These are phyloP conservation scores for Alectoria sarmentosa DNA, from an alignment of 495 filamentous ascomycete species.

Conservation along the genomic window DNA sequence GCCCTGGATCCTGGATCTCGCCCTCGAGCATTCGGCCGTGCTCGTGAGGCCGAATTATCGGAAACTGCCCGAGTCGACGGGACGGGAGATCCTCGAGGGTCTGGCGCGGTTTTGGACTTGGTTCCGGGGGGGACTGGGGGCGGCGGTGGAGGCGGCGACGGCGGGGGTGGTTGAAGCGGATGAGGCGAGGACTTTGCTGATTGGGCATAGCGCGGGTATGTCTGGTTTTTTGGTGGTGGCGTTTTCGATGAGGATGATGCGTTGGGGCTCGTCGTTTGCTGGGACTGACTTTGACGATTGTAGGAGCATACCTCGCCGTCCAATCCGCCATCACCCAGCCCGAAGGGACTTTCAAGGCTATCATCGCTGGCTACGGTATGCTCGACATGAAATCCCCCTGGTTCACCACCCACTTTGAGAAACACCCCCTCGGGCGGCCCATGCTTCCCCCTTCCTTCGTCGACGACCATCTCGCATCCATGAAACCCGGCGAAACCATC, in stretches of 20 bases:
- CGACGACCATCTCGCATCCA: neutral
- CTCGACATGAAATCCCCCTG: neutral
- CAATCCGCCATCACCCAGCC: neutral
- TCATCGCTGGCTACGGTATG: neutral
- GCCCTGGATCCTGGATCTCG: neutral
- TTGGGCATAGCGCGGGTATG: neutral
- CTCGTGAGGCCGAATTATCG: neutral
- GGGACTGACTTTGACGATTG: too few relatives aligned
- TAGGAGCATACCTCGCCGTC: constrained; percentile 1
- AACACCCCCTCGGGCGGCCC: neutral
- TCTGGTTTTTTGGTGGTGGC: too few relatives aligned
- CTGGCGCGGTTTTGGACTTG: neutral
- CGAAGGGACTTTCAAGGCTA: neutral
- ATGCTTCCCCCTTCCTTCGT: neutral
- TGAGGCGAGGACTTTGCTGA: neutral
- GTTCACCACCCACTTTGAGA: neutral
- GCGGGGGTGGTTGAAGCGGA: neutral
- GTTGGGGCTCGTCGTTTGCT: too few relatives aligned
- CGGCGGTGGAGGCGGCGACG: neutral
- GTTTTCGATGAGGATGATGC: too few relatives aligned
- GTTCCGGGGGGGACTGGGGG: neutral
- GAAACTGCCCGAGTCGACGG: neutral
- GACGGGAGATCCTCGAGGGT: neutral
- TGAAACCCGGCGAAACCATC: neutral
- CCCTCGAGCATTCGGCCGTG: neutral